Evolutionary conservation across 352 stramenopile genomes (phyloP).

Genomic region (Blastocystis hominis): DNA sequence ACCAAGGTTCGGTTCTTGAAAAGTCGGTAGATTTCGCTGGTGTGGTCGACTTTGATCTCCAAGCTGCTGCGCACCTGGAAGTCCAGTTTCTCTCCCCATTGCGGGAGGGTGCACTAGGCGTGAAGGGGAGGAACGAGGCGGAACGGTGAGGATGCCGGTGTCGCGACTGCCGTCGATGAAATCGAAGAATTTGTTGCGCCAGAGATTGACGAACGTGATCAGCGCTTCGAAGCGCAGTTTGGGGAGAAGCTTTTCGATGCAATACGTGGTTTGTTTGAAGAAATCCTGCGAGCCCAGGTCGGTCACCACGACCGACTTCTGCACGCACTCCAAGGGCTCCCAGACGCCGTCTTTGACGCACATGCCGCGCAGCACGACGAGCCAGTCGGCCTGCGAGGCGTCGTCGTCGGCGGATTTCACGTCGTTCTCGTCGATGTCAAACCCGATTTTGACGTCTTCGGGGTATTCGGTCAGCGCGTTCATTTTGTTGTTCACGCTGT

Average conservation of each 20-base stretch:
- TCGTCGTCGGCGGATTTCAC: not conserved
- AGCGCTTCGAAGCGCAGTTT: not conserved
- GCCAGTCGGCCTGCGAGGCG: not conserved
- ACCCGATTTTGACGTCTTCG: not conserved
- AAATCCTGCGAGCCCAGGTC: not conserved
- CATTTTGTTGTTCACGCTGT: slow-evolving; percentile 56
- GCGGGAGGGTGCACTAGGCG: not conserved
- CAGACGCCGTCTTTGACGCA: not conserved
- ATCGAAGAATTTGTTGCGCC: not conserved
- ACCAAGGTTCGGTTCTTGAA: not conserved
- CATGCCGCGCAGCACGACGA: not conserved
- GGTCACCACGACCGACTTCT: not conserved
- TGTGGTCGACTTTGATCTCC: slow-evolving; percentile 35
- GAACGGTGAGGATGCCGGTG: not conserved
- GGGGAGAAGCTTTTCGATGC: slow-evolving; percentile 24
- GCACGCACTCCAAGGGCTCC: not conserved
- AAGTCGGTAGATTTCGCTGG: not conserved
- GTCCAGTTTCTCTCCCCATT: not conserved
- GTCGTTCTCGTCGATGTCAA: slow-evolving; percentile 14
- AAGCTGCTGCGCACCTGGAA: not conserved
- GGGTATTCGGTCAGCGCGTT: not conserved
- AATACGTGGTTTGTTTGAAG: not conserved
- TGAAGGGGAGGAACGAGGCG: not conserved
- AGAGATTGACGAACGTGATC: not conserved
- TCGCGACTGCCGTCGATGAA: not conserved